phyloP scores from a whole-genome alignment of 2,329 filamentous ascomycete genomes.

The Curvularia sp. region DNA sequence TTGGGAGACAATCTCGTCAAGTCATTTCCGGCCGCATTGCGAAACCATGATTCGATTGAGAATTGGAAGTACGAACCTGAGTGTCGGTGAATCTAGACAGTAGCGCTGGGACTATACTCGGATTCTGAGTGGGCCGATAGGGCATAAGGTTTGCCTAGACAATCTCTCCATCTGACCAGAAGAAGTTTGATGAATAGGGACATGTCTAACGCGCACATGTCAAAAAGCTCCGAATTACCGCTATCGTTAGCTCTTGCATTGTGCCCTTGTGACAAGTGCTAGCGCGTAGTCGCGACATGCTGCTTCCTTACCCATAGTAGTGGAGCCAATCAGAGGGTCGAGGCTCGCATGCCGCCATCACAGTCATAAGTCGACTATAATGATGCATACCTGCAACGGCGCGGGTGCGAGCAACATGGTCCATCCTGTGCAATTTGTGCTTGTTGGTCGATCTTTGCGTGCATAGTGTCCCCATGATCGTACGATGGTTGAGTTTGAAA shows the following conservation, averaged over 20 bases:
- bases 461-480: slow-evolving; percentile 10
- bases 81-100: background rate
- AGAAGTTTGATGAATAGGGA: slow-evolving; percentile 3
- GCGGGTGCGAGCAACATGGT: slow-evolving; percentile 5
- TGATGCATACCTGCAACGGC: background rate
- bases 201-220: background rate
- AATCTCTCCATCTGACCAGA: background rate
- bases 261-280: slow-evolving; percentile 11
- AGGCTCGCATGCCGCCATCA: slow-evolving; percentile 1
- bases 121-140: slow-evolving; percentile 3
- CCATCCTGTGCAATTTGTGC: slow-evolving; percentile 3
- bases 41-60: background rate
- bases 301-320: background rate
- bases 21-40: background rate
- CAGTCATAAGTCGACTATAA: slow-evolving; percentile 13
- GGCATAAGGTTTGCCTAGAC: slow-evolving; percentile 15
- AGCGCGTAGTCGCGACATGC: slow-evolving; percentile 10
- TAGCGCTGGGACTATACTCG: slow-evolving; percentile 5
- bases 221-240: slow-evolving; percentile 9
- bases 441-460: slow-evolving; percentile 15
- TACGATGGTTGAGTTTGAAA: slow-evolving; percentile 15
- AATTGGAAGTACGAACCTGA: background rate
- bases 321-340: slow-evolving; percentile 5
- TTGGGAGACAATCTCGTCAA: background rate
- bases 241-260: slow-evolving; percentile 4